A percentile compares a stretch with the other conserved stretches of the same genome.
Conservation (phyloP, 1,284 basidiomycete genomes). For the Apiotrichum gamsii region DNA sequence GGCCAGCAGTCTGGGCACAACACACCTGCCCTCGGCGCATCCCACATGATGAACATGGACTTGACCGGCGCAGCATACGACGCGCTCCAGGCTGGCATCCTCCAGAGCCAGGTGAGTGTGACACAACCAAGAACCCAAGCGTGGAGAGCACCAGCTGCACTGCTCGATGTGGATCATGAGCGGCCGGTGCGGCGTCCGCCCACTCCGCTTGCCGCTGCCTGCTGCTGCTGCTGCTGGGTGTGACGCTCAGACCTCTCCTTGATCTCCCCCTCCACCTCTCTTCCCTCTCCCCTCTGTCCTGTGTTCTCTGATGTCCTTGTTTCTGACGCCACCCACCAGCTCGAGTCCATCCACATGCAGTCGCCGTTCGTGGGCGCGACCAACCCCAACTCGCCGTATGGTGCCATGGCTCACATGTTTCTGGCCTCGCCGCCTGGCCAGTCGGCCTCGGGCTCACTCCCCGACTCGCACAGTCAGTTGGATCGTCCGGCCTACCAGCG, state of each 20-base stretch:
- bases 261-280: too few relatives aligned
- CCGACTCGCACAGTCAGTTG: slow-evolving; percentile 8
- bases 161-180: background rate
- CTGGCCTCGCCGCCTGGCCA: slow-evolving; percentile 27
- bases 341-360: slow-evolving; percentile 47
- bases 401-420: slow-evolving; percentile 35
- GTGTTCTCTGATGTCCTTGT: background rate
- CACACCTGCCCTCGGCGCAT: slow-evolving; percentile 2
- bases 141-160: too few relatives aligned
- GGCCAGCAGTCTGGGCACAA: background rate
- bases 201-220: too few relatives aligned
- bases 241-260: too few relatives aligned
- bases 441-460: background rate
- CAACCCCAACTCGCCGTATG: slow-evolving; percentile 31
- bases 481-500: slow-evolving; percentile 5
- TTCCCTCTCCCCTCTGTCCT: too few relatives aligned
- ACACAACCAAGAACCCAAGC: too few relatives aligned
- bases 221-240: too few relatives aligned
- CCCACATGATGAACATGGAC: slow-evolving; percentile 7
- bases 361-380: slow-evolving; percentile 38
- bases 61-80: slow-evolving; percentile 10
- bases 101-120: slow-evolving; percentile 21
- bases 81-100: slow-evolving; percentile 18
- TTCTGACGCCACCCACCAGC: slow-evolving; percentile 22
- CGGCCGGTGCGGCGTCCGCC: too few relatives aligned